phyloP scores from a whole-genome alignment of 768 basidiomycete species.

The Postia placenta region DNA sequence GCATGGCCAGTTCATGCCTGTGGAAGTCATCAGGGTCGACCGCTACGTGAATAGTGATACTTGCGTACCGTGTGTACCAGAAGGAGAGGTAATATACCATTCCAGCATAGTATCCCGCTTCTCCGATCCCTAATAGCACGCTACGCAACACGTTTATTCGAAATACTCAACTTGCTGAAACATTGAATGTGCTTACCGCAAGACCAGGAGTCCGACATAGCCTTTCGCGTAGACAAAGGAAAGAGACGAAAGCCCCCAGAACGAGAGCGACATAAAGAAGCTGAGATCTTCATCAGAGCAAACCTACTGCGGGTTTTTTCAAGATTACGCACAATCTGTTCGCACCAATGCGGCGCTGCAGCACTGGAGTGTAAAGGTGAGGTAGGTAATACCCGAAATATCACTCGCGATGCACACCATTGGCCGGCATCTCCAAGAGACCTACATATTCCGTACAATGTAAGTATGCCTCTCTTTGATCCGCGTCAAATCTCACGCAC shows the following conservation, averaged over 20 bases:
- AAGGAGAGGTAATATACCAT: conserved; percentile 59
- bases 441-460: too few relatives aligned
- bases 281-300: too few relatives aligned
- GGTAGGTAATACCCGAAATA: not conserved
- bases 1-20: conserved; percentile 44
- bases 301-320: not conserved
- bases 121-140: conserved; percentile 54
- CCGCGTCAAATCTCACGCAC: too few relatives aligned
- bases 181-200: conserved; percentile 30
- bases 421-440: conserved; percentile 53
- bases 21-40: not conserved
- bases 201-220: conserved; percentile 39
- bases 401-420: conserved; percentile 33
- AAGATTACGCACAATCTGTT: conserved; percentile 42
- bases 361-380: too few relatives aligned
- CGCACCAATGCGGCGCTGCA: conserved; percentile 51
- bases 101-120: conserved; percentile 54
- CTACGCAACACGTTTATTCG: conserved; percentile 21
- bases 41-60: not conserved
- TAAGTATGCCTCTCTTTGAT: too few relatives aligned
- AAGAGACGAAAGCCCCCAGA: conserved; percentile 49
- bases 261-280: conserved; percentile 47
- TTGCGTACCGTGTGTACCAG: conserved; percentile 28
- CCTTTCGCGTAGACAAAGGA: conserved; percentile 52
- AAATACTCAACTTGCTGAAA: not conserved